Conservation (phyloP, 2,329 filamentous ascomycete species). For the Fusarium sp. region DNA sequence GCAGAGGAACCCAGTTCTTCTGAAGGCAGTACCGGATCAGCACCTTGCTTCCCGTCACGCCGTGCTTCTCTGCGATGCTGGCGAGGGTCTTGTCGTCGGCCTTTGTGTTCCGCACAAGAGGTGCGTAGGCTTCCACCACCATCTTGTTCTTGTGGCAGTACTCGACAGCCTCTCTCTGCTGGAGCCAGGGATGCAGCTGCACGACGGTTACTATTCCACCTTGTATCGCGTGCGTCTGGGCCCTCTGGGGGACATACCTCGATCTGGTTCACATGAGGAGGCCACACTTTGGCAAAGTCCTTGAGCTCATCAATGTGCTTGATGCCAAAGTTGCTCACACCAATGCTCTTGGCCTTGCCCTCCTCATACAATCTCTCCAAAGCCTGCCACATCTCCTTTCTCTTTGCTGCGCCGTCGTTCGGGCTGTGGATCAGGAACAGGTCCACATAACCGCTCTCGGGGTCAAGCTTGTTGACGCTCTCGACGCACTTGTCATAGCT, state of each 20-base stretch:
- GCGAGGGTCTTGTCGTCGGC: constrained; percentile 64
- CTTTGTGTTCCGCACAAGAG: constrained; percentile 46
- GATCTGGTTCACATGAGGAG: constrained; percentile 75
- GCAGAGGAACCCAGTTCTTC: constrained; percentile 72
- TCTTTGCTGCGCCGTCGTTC: constrained; percentile 60
- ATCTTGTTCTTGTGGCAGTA: constrained; percentile 82
- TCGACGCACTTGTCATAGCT: constrained; percentile 68
- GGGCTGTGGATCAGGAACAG: constrained; percentile 75
- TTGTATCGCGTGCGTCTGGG: not conserved
- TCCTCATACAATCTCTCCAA: constrained; percentile 68
- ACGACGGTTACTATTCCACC: constrained; percentile 59
- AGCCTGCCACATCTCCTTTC: constrained; percentile 72
- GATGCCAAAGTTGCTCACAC: constrained; percentile 76
- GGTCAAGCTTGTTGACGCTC: constrained; percentile 69
- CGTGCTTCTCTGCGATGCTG: constrained; percentile 65
- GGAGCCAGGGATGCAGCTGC: constrained; percentile 74
- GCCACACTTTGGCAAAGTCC: constrained; percentile 68
- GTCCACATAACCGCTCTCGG: constrained; percentile 69
- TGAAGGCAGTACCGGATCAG: constrained; percentile 74
- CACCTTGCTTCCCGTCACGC: constrained; percentile 67
- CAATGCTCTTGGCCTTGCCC: constrained; percentile 70
- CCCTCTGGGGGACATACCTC: constrained; percentile 57
- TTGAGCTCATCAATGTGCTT: constrained; percentile 74
- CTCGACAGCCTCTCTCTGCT: constrained; percentile 52
- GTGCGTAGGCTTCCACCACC: constrained; percentile 51